Evolutionary conservation across 495 filamentous ascomycete species (phyloP).

Genomic region (Tuber umbilicatum): DNA sequence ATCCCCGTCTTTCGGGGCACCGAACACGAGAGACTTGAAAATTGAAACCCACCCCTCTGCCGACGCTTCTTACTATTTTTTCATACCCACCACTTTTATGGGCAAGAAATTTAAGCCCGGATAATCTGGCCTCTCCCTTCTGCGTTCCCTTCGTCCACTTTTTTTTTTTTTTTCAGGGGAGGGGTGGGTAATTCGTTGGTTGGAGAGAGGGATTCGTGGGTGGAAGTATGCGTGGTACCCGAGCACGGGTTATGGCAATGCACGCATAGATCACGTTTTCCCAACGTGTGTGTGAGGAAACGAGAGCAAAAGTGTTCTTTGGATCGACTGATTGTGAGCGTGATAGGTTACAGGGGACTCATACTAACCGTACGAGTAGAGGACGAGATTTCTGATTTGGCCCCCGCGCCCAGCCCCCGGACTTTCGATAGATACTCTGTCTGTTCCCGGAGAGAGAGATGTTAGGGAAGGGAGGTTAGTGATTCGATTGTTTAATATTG

Average conservation of each 20-base stretch:
- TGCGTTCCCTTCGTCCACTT: background rate
- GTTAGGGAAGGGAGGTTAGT: slow-evolving; percentile 18
- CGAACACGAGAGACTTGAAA: background rate
- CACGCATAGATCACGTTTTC: slow-evolving; percentile 2
- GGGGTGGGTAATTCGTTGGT: background rate
- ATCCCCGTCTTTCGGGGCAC: slow-evolving; percentile 7
- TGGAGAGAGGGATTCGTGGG: background rate
- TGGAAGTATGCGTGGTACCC: background rate
- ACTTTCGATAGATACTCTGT: background rate
- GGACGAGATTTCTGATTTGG: slow-evolving; percentile 9
- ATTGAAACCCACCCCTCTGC: slow-evolving; percentile 13
- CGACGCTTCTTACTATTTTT: background rate
- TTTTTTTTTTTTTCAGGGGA: background rate
- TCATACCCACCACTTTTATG: background rate
- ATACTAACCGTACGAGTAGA: slow-evolving; percentile 2
- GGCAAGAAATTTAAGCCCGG: background rate
- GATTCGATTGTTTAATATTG: background rate
- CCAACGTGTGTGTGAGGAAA: background rate
- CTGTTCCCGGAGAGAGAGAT: slow-evolving; percentile 16
- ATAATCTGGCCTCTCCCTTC: background rate
- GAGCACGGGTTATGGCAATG: background rate
- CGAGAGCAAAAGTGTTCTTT: slow-evolving; percentile 5
- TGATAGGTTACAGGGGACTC: slow-evolving; percentile 3
- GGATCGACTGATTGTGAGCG: slow-evolving; percentile 11
- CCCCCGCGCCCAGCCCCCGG: slow-evolving; percentile 18